Percentiles rank a stretch among this genome's conserved stretches.
Conservation (phyloP, 345 rosid species). For the Kandelia obovata region DNA sequence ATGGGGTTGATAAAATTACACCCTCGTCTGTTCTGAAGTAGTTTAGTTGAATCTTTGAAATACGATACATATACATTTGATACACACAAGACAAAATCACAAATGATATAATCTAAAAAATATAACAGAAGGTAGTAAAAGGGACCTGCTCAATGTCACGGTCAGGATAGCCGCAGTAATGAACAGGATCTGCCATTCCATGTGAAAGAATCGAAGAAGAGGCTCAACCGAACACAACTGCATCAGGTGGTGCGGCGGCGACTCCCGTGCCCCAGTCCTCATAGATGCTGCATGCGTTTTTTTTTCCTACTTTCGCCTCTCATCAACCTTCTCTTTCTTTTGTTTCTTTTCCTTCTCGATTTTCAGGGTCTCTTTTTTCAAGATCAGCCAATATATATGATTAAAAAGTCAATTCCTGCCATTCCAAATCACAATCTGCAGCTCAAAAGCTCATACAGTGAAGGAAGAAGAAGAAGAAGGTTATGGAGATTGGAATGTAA, state of each 20-base stretch:
- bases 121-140: neutral
- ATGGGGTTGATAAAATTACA: no score
- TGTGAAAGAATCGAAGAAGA: conserved; percentile 55
- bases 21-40: no score
- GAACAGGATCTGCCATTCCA: conserved; percentile 99
- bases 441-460: no score
- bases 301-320: conserved; percentile 37
- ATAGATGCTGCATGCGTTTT: conserved; percentile 62
- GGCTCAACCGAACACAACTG: conserved; percentile 41
- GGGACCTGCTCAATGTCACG: conserved; percentile 82
- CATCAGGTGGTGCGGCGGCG: conserved; percentile 53
- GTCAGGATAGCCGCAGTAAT: conserved; percentile 63
- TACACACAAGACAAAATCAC: neutral
- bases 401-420: no score
- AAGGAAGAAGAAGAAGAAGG: no score
- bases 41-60: no score
- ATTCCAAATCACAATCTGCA: no score
- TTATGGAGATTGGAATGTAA: no score
- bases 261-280: conserved; percentile 72
- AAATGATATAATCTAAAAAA: neutral
- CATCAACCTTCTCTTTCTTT: conserved; percentile 23
- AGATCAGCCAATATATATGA: no score
- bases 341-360: no score
- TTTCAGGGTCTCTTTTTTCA: no score
- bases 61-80: neutral